Evolutionary conservation across 495 filamentous ascomycete species (phyloP).

Genomic region (Rhizodiscina lignyota): DNA sequence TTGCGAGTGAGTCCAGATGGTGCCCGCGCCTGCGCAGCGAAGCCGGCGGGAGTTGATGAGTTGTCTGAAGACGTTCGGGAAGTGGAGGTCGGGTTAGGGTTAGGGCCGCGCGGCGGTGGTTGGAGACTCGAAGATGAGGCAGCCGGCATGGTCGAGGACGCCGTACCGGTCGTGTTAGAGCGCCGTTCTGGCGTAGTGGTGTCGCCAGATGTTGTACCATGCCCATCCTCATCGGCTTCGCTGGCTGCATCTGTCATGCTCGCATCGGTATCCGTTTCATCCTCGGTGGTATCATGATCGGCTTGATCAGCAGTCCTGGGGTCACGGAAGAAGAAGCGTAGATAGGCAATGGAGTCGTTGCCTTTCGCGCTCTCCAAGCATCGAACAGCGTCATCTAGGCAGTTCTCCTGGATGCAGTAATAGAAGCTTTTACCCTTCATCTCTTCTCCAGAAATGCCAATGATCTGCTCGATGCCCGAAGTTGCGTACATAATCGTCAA

Average conservation of each 20-base stretch:
- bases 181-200: no score
- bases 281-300: conserved; percentile 3
- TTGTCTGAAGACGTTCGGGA: background rate
- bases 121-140: background rate
- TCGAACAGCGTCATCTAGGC: conserved; percentile 54
- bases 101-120: no score
- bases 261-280: conserved; percentile 17
- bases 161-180: background rate
- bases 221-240: conserved; percentile 18
- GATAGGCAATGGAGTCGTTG: conserved; percentile 87
- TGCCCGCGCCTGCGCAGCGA: background rate
- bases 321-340: conserved; percentile 79
- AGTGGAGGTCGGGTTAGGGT: background rate
- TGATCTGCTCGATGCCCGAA: conserved; percentile 49
- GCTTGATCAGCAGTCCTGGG: conserved; percentile 34
- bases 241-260: conserved; percentile 21
- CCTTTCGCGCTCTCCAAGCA: conserved; percentile 74
- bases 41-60: background rate
- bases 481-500: conserved; percentile 80
- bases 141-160: conserved; percentile 1
- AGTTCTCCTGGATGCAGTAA: conserved; percentile 63
- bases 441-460: conserved; percentile 50
- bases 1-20: background rate
- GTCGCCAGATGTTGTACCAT: conserved; percentile 1
- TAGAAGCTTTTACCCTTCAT: conserved; percentile 62